A percentile compares a stretch with the other conserved stretches of the same genome.
Evolutionary conservation across 73 alveolate species (phyloP).

Genomic region (Tetrahymena elliotti): DNA sequence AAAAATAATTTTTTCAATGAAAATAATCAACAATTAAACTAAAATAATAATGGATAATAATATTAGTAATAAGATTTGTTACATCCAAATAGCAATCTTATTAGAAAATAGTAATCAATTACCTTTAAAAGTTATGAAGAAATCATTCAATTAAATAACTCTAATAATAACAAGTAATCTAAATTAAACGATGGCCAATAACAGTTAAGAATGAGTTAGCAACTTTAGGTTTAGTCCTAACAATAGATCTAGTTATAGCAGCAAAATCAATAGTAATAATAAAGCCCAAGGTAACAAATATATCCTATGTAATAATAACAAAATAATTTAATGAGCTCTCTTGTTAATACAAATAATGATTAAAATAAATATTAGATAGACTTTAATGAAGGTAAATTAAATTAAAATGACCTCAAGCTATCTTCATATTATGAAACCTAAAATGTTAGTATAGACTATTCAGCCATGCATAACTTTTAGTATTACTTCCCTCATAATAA

Average conservation of each 20-base stretch:
- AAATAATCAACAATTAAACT: too few species aligned
- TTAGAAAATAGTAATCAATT: background rate
- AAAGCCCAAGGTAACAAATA: too few species aligned
- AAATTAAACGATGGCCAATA: background rate
- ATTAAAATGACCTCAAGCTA: background rate
- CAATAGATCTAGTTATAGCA: too few species aligned
- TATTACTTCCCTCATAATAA: background rate
- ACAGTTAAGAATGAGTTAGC: too few species aligned
- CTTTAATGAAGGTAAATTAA: background rate
- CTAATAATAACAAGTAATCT: background rate
- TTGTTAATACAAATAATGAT: background rate
- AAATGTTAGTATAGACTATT: background rate
- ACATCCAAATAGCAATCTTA: background rate
- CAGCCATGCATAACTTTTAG: background rate
- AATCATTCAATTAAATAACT: too few species aligned
- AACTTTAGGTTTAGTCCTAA: too few species aligned
- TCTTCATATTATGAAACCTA: background rate
- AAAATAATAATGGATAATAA: too few species aligned
- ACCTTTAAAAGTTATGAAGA: background rate
- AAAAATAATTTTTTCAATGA: background rate
- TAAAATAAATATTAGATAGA: background rate
- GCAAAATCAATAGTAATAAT: background rate
- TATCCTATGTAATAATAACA: background rate
- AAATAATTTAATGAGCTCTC: background rate
- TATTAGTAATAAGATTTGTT: background rate